Percentiles rank a stretch among this genome's conserved stretches.
These are phyloP conservation scores for Nannochloropsis salina DNA, from an alignment of 108 stramenopile genomes.

Conservation along the genomic window DNA sequence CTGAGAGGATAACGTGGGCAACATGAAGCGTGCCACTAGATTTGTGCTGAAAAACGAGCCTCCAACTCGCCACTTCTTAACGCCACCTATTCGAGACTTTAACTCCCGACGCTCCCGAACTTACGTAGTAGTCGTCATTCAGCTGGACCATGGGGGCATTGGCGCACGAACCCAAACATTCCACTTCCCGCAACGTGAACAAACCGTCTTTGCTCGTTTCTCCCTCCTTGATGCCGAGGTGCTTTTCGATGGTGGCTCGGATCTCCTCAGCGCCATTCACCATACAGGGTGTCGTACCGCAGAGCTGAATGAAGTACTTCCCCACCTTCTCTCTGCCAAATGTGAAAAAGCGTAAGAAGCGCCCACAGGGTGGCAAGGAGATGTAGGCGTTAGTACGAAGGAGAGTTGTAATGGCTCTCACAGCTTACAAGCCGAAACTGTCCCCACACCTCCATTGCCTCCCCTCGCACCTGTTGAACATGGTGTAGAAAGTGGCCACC, in stretches of 20 bases:
- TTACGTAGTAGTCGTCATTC: conserved; percentile 48
- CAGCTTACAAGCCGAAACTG: not conserved
- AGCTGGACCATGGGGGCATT: conserved; percentile 99
- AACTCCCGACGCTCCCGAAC: not conserved
- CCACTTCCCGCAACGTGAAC: conserved; percentile 97
- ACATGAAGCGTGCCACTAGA: not conserved
- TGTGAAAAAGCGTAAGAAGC: too few species aligned
- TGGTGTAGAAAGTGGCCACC: conserved; percentile 98
- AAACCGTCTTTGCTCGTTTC: conserved; percentile 91
- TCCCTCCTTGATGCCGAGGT: conserved; percentile 59
- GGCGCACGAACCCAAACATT: conserved; percentile 99
- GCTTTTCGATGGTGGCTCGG: conserved; percentile 89
- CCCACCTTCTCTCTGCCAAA: conserved; percentile 74
- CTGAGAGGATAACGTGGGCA: not conserved
- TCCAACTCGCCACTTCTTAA: too few species aligned
- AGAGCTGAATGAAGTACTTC: conserved; percentile 99
- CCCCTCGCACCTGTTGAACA: conserved; percentile 82
- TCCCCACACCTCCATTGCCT: too few species aligned
- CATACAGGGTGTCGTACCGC: conserved; percentile 99
- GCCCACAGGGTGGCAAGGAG: too few species aligned
- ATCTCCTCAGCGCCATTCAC: conserved; percentile 97
- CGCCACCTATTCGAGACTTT: too few species aligned
- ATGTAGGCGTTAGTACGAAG: too few species aligned
- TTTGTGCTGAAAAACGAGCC: not conserved
- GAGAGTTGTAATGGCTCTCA: too few species aligned